Evolutionary conservation across 345 rosid genomes (phyloP).

Genomic region (Eucalyptus cloeziana): DNA sequence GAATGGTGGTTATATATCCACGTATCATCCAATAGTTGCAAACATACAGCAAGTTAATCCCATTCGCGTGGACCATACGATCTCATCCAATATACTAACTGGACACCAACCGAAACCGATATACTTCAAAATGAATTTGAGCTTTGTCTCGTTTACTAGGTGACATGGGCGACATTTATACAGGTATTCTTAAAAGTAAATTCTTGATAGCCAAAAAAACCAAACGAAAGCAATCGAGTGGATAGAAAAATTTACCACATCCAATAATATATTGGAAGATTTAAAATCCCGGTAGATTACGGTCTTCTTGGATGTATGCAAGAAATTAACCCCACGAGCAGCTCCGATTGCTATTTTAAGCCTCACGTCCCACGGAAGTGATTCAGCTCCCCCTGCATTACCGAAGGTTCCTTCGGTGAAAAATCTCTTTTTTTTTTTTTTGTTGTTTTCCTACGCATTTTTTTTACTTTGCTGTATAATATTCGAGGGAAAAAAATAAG

Average conservation of each 20-base stretch:
- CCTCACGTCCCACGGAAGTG: conserved; percentile 53
- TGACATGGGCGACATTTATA: accelerated
- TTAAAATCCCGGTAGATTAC: conserved; percentile 78
- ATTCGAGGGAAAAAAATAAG: not conserved
- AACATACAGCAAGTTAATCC: no score
- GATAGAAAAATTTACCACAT: conserved; percentile 25
- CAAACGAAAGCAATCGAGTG: not conserved
- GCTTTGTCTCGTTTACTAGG: accelerated
- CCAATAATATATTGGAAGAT: conserved; percentile 65
- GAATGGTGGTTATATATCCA: no score
- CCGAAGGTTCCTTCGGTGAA: not conserved
- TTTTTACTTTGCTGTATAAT: not conserved
- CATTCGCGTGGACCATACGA: no score
- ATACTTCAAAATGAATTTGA: accelerated
- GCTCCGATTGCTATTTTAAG: conserved; percentile 66
- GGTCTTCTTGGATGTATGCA: conserved; percentile 59
- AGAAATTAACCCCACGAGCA: conserved; percentile 49
- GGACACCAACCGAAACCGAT: not conserved
- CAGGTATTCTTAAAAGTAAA: not conserved
- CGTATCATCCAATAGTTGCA: no score
- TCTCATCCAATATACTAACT: no score
- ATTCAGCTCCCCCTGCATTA: conserved; percentile 34
- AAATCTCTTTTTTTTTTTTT: not conserved
- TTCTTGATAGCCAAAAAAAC: not conserved
- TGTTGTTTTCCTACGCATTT: no score